Percentiles rank a stretch among this genome's conserved stretches.
Conservation (phyloP, 2,329 filamentous ascomycete genomes). For the Pezicula neosporulosa region DNA sequence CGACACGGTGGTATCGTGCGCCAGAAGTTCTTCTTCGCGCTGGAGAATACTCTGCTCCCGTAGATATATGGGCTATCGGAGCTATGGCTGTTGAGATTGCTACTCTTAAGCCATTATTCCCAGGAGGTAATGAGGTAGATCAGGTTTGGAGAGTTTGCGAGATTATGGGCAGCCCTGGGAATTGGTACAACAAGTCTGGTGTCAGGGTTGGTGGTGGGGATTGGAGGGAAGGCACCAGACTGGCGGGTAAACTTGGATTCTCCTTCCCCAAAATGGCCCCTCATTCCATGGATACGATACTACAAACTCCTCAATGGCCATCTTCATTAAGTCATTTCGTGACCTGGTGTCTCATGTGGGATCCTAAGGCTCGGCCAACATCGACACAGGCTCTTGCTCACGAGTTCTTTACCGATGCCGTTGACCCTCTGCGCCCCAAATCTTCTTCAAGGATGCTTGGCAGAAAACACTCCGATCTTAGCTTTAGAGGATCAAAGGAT, state of each 20-base stretch:
- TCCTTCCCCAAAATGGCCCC: constrained; percentile 99
- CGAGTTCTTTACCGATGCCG: constrained; percentile 89
- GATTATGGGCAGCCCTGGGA: constrained; percentile 97
- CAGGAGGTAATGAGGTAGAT: constrained; percentile 96
- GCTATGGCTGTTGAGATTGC: constrained; percentile 99
- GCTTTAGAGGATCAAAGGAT: constrained; percentile 64
- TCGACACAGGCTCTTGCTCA: constrained; percentile 92
- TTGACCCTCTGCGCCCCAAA: constrained; percentile 89
- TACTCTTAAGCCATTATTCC: constrained; percentile 93
- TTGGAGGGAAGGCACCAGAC: constrained; percentile 89
- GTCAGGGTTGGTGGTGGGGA: constrained; percentile 88
- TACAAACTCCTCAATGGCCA: constrained; percentile 90
- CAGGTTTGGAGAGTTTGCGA: constrained; percentile 99
- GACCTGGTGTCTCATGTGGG: constrained; percentile 99
- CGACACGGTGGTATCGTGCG: constrained; percentile 91
- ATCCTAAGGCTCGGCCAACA: constrained; percentile 86
- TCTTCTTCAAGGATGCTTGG: constrained; percentile 83
- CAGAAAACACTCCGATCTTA: constrained; percentile 85
- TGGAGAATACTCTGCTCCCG: constrained; percentile 94
- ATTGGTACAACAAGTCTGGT: constrained; percentile 94
- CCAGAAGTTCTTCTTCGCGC: constrained; percentile 91
- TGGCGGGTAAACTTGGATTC: constrained; percentile 95
- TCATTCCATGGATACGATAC: constrained; percentile 90
- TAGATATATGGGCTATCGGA: constrained; percentile 97
- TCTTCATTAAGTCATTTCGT: constrained; percentile 85